Percentiles rank a stretch among this genome's conserved stretches.
These are phyloP conservation scores for Ceratocystis smalleyi DNA, from an alignment of 2,329 filamentous ascomycete species.

Conservation along the genomic window DNA sequence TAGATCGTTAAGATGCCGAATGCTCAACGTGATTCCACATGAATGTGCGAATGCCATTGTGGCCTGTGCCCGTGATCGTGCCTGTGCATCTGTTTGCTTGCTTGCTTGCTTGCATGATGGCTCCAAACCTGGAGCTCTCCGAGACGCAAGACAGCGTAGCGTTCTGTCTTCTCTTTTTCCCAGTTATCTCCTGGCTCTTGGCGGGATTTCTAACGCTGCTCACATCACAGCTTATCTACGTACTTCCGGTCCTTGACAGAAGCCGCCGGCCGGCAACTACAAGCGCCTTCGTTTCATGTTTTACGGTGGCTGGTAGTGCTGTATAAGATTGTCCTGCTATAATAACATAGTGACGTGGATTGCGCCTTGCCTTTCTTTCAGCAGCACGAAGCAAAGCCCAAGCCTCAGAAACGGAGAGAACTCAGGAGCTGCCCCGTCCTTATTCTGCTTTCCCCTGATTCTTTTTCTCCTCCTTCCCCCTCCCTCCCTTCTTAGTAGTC, in stretches of 20 bases:
- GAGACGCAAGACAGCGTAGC: not conserved
- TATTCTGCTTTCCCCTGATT: too few relatives aligned
- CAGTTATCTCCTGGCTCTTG: not conserved
- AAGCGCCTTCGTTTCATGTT: not conserved
- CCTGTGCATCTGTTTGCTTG: too few relatives aligned
- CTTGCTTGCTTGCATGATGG: too few relatives aligned
- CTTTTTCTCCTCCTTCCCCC: too few relatives aligned
- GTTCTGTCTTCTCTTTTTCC: not conserved
- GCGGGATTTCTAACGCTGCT: not conserved
- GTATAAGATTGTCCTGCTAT: not conserved
- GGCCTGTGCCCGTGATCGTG: too few relatives aligned
- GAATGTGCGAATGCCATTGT: not conserved
- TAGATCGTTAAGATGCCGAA: not conserved
- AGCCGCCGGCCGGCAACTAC: not conserved
- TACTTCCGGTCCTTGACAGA: not conserved
- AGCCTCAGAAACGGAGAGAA: too few relatives aligned
- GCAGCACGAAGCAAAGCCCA: too few relatives aligned
- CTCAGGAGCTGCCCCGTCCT: too few relatives aligned
- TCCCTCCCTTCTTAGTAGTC: too few relatives aligned
- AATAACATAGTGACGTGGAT: not conserved
- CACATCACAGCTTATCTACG: not conserved
- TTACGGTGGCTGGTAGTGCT: not conserved
- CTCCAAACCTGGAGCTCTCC: not conserved
- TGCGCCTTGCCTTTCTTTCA: too few relatives aligned
- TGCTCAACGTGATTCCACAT: not conserved